Evolutionary conservation across 805 yeast genomes (phyloP), one percentile per base, ranked within the genome.

Genomic region (Wickerhamiella azyma): DNA sequence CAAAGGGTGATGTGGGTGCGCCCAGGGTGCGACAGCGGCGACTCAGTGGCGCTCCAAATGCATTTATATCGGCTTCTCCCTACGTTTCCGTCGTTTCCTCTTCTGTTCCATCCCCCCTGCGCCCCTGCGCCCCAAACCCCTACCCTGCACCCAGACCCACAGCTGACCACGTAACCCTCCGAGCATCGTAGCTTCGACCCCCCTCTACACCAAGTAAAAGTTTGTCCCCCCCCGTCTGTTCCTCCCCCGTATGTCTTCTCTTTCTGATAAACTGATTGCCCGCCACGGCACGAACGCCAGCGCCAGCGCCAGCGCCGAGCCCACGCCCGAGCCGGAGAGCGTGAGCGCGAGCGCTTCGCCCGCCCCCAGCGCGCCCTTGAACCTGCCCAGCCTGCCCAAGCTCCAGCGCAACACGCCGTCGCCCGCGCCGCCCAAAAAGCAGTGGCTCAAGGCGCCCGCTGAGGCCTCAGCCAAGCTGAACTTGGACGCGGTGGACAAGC

Each of bases 341-440:
- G 29, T 11, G 11, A 7, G 13, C 29, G 29, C 29, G 13, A 4
- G 29, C 29, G 13, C 36, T 9, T 9, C 14, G n/a, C 19, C 45
- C 9, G 36, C 14, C 14, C 19, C 45, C 16, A 10, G 26, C 16
- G 29, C 17, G 9, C 14, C 36, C 28, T 9, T 13, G 13, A 36
- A 26, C 26, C 19, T 36, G 9, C 45, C 45, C 14, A 17, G 36
- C 14, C 18, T 41, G 45, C 39, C 45, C 32, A 41, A 41, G 24
- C 36, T 36, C n/a, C 39, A 21, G 19, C 44, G 19, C 39, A 37
- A 28, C 47, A 43, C 18, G 19, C 43, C 7, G 36, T 45, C n/a
- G 43, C 19, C 38, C 45, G 47, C 35, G 29, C 35, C 17, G 4
- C 7, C 13, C 40, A 21, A 21, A 7, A 21, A 21, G 33, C 14